phyloP scores from a whole-genome alignment of 495 filamentous ascomycete genomes.

The Penicillium paradoxum region DNA sequence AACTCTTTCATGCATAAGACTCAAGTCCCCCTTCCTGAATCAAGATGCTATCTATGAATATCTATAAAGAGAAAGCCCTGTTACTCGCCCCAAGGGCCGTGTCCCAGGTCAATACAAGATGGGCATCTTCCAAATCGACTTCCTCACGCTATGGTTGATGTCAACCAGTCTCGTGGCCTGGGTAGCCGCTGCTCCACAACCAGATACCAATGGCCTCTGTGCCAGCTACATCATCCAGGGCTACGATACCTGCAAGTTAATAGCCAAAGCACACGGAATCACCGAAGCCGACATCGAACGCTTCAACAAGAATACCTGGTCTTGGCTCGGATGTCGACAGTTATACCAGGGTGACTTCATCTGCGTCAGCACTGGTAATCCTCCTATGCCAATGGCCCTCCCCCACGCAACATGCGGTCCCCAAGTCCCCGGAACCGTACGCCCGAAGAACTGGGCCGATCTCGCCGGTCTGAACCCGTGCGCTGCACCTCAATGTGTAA shows the following conservation, averaged over 20 bases:
- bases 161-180: neutral
- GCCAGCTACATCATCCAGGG: constrained; percentile 1
- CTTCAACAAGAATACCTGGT: constrained; percentile 10
- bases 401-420: constrained; percentile 16
- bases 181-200: neutral
- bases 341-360: constrained; percentile 15
- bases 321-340: constrained; percentile 12
- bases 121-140: neutral
- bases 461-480: constrained; percentile 15
- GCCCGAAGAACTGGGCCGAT: constrained; percentile 7
- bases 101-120: neutral
- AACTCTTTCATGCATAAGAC: neutral
- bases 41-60: neutral
- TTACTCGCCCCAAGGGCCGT: neutral
- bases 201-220: neutral
- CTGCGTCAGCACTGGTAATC: constrained; percentile 3
- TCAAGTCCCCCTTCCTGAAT: neutral
- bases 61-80: neutral
- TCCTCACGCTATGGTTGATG: neutral
- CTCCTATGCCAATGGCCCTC: constrained; percentile 17
- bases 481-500: constrained; percentile 7
- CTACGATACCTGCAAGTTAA: constrained; percentile 3
- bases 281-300: constrained; percentile 12
- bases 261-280: constrained; percentile 7
- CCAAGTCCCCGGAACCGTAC: constrained; percentile 16